Base-by-base conservation (phyloP, 345 rosid genomes). In the Sisymbrium altissimum region DNA sequence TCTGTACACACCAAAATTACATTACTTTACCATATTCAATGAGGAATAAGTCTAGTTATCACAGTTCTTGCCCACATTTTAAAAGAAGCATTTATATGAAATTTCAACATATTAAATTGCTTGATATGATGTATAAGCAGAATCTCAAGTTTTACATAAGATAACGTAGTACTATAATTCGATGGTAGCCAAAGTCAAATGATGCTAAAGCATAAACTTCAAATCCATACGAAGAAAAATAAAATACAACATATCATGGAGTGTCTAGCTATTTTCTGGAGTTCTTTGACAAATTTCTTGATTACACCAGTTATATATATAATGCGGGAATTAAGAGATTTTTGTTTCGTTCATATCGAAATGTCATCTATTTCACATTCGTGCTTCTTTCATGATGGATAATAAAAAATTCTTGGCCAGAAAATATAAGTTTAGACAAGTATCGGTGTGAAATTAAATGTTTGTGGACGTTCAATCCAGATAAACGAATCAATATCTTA, bases 1-100 rank as follows among this genome's bases (percentile, higher is more conserved):
- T 15, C 13, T 4, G 45, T 41, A 33, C 5, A 41, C n/a, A 13
- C 45, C 4, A 41, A 4, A 13, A 6, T 4, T 41, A 27, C 23
- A 27, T 8, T 59, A 59, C 59, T 58, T 59, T 46, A 46, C 58
- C 56, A 58, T 57, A 58, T 45, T 66, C 74, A 70, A 58, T 68
- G 44, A 39, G 21, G 49, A 30, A n/a, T 2, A 18, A 56, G 73
- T 56, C 43, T 55, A 25, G 39, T 38, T 35, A 9, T 27, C 19
- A 29, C 33, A 17, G 53, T 46, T 46, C 23, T 45, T 39, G 9
- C 36, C 45, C 45, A 41, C 45, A 41, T 5, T 41, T 12, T 29
- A 29, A 29, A 29, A 29, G 5, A 30, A 30, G 32, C 32, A 30
- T 33, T 15, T 12, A 14, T 13, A 13, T 41, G 45, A 41, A 41